Base-by-base conservation (phyloP, 306 rosid genomes). In the Cucurbita maxima region DNA sequence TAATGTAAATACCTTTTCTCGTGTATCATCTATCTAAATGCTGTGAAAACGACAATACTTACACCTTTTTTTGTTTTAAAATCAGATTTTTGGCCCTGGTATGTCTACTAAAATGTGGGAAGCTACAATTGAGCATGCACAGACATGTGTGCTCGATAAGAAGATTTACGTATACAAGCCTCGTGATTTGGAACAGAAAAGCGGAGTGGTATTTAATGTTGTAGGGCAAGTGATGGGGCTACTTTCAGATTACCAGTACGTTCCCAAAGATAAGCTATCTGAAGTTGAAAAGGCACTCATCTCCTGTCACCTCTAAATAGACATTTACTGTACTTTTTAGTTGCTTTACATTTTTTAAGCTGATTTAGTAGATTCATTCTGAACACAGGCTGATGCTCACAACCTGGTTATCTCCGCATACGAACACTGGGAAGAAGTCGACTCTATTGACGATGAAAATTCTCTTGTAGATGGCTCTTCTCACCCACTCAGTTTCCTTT, bases 91-190 rank as follows among this genome's bases (percentile, higher is more conserved):
- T 59, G 97, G 99, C 70, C 84, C 96, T 10, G 99, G 99, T 67
- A 95, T 95, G 99, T 91, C 99, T 40, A 84, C 99, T 61, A 95
- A 95, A 88, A 95, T 95, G 97, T 95, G 99, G 97, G 99, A 95
- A 76, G 85, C 87, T 76, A 91, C 96, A 3, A 84, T 89, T 76
- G 97, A 94, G 80, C 99, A 94, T 86, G 97, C 99, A 56, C 85
- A 90, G 77, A 94, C 90, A 69, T 94, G 99, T 58, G 74, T 80
- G 66, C 82, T 87, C 36, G 97, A 89, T 74, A 68, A 76, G 53
- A 78, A 76, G 75, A 78, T 84, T 73, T 76, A 59, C 51, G 36
- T 91, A 64, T 83, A 89, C 81, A 74, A 74, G 76, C 84, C 89
- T 75, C 70, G 82, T 18, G 47, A 74, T 77, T 85, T 88, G 71